Evolutionary conservation across 257 asterid species (phyloP).

Genomic region (Nicotiana obtusifolia): DNA sequence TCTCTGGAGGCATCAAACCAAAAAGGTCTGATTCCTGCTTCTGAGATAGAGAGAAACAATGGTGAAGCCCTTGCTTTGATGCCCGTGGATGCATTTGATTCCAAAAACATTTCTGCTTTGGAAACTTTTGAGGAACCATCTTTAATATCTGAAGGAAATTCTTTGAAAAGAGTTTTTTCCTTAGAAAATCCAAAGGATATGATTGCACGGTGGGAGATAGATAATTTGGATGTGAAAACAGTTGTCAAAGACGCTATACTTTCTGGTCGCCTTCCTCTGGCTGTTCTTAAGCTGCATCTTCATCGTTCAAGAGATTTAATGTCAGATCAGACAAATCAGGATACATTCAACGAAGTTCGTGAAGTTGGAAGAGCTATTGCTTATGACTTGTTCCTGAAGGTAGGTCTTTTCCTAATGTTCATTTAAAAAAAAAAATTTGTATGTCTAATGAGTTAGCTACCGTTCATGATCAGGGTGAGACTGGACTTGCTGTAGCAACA

Average conservation of each 20-base stretch:
- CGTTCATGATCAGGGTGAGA: conserved; percentile 66
- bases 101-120: conserved; percentile 23
- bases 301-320: conserved; percentile 48
- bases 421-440: not conserved
- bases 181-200: conserved; percentile 81
- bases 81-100: conserved; percentile 42
- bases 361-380: conserved; percentile 80
- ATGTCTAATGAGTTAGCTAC: conserved; percentile 21
- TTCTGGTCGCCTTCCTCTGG: conserved; percentile 95
- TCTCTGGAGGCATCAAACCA: conserved; percentile 36
- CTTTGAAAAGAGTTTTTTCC: conserved; percentile 28
- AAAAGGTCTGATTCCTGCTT: conserved; percentile 30
- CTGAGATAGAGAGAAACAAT: conserved; percentile 35
- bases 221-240: conserved; percentile 68
- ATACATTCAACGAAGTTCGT: conserved; percentile 80
- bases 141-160: conserved; percentile 49
- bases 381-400: conserved; percentile 88
- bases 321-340: conserved; percentile 56
- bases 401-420: conserved; percentile 30
- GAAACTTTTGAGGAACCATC: conserved; percentile 35
- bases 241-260: conserved; percentile 88
- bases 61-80: conserved; percentile 58
- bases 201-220: conserved; percentile 92
- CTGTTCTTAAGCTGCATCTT: conserved; percentile 92
- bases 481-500: conserved; percentile 78